These are phyloP conservation scores for Helicocarpus griseus DNA, from an alignment of 2,329 filamentous ascomycete species.

Conservation along the genomic window DNA sequence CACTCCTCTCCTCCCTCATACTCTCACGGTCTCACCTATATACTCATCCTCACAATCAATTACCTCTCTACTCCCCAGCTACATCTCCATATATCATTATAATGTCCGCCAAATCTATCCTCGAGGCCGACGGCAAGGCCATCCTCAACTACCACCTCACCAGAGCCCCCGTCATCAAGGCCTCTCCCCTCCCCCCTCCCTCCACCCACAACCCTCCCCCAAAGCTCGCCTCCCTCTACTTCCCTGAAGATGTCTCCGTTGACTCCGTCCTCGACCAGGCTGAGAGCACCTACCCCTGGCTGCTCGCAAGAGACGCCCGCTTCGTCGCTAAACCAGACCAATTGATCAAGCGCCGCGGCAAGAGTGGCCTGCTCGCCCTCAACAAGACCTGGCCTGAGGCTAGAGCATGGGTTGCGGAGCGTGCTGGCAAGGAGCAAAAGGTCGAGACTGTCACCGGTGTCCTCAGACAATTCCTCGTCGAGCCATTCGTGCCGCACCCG, in stretches of 20 bases:
- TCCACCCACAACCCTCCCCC: conserved; percentile 85
- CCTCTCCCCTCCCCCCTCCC: conserved; percentile 75
- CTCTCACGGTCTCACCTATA: conserved; percentile 9
- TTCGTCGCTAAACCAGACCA: conserved; percentile 99
- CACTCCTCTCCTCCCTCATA: neutral
- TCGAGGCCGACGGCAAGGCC: conserved; percentile 99
- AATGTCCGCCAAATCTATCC: conserved; percentile 95
- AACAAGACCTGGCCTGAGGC: conserved; percentile 98
- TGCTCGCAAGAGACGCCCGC: conserved; percentile 70
- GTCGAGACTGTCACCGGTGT: conserved; percentile 86
- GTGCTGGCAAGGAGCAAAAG: conserved; percentile 82
- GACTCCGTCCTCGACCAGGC: conserved; percentile 85
- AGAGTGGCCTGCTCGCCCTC: conserved; percentile 90
- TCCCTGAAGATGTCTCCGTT: conserved; percentile 77
- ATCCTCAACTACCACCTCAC: conserved; percentile 99
- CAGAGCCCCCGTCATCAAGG: conserved; percentile 93
- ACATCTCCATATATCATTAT: too few species aligned
- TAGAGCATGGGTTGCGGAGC: conserved; percentile 83
- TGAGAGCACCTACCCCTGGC: conserved; percentile 93
- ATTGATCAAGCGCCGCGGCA: conserved; percentile 98
- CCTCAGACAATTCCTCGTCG: conserved; percentile 90
- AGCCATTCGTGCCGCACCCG: conserved; percentile 95
- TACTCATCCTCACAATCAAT: conserved; percentile 7
- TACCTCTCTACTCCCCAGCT: too few species aligned
- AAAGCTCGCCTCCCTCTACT: conserved; percentile 85